Evolutionary conservation across 768 basidiomycete species (phyloP).

Genomic region (Amanita molliuscula): DNA sequence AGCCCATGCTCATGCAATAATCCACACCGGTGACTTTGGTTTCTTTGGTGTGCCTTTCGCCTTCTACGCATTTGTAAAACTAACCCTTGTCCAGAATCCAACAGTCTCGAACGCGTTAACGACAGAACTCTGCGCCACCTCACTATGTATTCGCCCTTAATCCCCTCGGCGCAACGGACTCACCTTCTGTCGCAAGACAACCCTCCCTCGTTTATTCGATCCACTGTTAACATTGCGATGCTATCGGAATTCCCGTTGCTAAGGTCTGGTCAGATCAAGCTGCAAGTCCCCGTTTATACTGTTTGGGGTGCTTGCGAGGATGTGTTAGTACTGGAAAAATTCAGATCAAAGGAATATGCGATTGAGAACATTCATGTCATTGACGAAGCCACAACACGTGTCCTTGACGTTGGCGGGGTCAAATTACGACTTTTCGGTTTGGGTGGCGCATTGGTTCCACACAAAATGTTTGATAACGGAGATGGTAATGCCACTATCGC

Average conservation of each 20-base stretch:
- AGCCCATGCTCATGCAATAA: slow-evolving; percentile 82
- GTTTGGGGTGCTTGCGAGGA: slow-evolving; percentile 99
- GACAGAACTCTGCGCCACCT: slow-evolving; percentile 95
- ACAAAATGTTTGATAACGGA: slow-evolving; percentile 93
- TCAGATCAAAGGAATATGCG: slow-evolving; percentile 71
- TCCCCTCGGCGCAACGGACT: slow-evolving; percentile 71
- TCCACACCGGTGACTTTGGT: slow-evolving; percentile 98
- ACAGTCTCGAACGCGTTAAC: slow-evolving; percentile 81
- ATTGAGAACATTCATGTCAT: slow-evolving; percentile 88
- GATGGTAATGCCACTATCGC: slow-evolving; percentile 96
- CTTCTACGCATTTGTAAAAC: slow-evolving; percentile 1
- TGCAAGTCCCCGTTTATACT: slow-evolving; percentile 89
- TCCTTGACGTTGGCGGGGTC: slow-evolving; percentile 86
- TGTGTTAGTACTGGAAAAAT: slow-evolving; percentile 85
- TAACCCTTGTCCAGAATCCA: slow-evolving; percentile 39
- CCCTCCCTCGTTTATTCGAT: slow-evolving; percentile 56
- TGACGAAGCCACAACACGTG: slow-evolving; percentile 92
- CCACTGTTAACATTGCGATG: slow-evolving; percentile 62
- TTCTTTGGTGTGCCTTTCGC: slow-evolving; percentile 65
- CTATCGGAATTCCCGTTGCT: slow-evolving; percentile 93
- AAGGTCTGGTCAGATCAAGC: slow-evolving; percentile 81
- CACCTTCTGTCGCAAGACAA: slow-evolving; percentile 71
- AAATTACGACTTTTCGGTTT: slow-evolving; percentile 92
- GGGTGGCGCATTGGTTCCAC: slow-evolving; percentile 88
- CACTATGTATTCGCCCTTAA: slow-evolving; percentile 92